Conservation (phyloP, 2,329 filamentous ascomycete genomes). For the Metarhizium humberi region DNA sequence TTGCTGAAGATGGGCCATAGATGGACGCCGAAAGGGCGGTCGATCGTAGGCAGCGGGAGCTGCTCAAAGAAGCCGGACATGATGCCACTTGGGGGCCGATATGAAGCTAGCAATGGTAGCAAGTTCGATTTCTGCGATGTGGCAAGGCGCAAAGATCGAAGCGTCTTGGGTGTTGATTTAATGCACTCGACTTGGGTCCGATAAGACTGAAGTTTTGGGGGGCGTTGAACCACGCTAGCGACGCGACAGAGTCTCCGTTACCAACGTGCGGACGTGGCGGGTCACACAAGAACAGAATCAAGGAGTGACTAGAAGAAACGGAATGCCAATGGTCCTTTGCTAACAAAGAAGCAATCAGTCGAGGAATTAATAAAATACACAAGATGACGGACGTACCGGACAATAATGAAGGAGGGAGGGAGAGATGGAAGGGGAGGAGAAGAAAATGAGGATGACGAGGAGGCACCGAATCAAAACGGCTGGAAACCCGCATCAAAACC, state of each 20-base stretch:
- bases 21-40: conserved; percentile 82
- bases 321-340: conserved; percentile 9
- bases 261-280: background rate
- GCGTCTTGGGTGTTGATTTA: background rate
- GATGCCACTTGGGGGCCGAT: conserved; percentile 17
- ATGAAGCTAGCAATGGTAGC: background rate
- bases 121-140: background rate
- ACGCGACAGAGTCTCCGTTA: background rate
- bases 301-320: conserved; percentile 27
- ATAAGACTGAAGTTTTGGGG: background rate
- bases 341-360: background rate
- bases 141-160: background rate
- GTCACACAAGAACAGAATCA: conserved; percentile 10
- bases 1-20: conserved; percentile 94
- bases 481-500: conserved; percentile 4
- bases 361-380: conserved; percentile 12
- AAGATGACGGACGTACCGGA: conserved; percentile 6
- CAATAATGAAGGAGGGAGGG: conserved; percentile 13
- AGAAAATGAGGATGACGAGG: conserved; percentile 3
- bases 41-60: conserved; percentile 67
- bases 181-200: background rate
- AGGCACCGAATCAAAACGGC: background rate
- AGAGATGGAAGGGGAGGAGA: conserved; percentile 10
- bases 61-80: conserved; percentile 40
- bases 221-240: background rate